phyloP scores from a whole-genome alignment of 2,329 filamentous ascomycete species.

The Aspergillus amoenus region DNA sequence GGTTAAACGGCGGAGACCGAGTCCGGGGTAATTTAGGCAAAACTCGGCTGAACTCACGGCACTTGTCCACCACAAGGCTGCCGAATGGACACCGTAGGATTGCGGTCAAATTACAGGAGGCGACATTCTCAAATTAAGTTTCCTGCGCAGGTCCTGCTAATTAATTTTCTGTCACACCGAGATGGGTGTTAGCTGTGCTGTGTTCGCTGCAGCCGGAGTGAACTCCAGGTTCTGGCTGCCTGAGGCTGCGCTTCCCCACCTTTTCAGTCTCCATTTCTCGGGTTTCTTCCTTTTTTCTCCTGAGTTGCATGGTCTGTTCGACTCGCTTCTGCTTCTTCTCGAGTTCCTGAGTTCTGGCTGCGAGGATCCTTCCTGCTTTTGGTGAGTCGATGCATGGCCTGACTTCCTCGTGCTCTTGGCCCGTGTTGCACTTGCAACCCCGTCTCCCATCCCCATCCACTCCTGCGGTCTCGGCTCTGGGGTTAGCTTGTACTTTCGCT shows the following conservation, averaged over 20 bases:
- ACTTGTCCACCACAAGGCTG: too few species aligned
- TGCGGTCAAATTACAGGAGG: background rate
- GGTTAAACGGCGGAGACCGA: background rate
- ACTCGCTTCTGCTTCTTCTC: background rate
- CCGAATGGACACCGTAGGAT: background rate
- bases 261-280: background rate
- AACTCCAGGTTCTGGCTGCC: background rate
- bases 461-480: background rate
- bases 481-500: background rate
- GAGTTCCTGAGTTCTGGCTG: background rate
- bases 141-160: background rate
- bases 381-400: background rate
- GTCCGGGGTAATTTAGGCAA: constrained; percentile 15
- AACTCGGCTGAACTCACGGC: constrained; percentile 3
- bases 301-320: background rate
- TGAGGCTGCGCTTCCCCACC: background rate
- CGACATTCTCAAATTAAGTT: background rate
- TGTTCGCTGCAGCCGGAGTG: too few species aligned
- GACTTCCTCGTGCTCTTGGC: background rate
- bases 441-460: background rate
- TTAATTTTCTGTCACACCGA: too few species aligned
- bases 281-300: background rate
- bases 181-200: too few species aligned
- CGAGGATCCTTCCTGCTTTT: background rate
- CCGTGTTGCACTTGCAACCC: background rate